Base-by-base conservation (phyloP, 768 basidiomycete species). In the Ephemerocybe angulata region DNA sequence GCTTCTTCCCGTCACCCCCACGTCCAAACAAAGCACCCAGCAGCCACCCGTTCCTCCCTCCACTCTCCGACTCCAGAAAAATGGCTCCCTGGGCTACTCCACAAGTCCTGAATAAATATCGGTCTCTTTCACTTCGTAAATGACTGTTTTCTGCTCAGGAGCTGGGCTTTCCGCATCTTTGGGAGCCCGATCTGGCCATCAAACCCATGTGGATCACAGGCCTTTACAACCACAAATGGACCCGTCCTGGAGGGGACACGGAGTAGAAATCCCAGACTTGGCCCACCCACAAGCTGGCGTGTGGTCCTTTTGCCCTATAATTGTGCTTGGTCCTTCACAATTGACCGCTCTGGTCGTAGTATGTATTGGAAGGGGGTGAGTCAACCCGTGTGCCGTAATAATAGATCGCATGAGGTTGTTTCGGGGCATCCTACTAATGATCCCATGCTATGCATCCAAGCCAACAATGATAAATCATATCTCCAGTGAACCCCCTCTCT, bases 1-100 rank as follows among this genome's bases (percentile, higher is more conserved):
- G 49, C 55, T 56, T 56, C 55, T 56, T 56, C 40, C 55, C 55
- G 50, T 56, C 55, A 56, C 55, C 48, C 29, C 55, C 55, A 51
- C 41, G 55, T 24, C 55, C 55, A 56, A 56, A 56, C 55, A 56
- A 41, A 50, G 35, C 28, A 42, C 31, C 21, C n/a, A 21, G 28
- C 52, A 15, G 48, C 48, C 48, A 50, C 48, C 29, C 30, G 19
- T 22, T 30, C 37, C 15, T 31, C 31, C 31, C 22, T 27, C 19
- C 42, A 30, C 2, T 19, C 6, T 22, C 38, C 21, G 27, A 41
- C 40, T 27, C 22, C 35, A 5, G 19, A 35, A 54, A 49, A 55
- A 56, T 48, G 25, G 0, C 12, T 24, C 28, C 11, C 5, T 13
- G 12, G 30, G 30, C 48, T 31, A 2, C 22, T 28, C 40, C 4